phyloP scores from a whole-genome alignment of 1,284 basidiomycete species.

The Fomitiporia mediterranea region DNA sequence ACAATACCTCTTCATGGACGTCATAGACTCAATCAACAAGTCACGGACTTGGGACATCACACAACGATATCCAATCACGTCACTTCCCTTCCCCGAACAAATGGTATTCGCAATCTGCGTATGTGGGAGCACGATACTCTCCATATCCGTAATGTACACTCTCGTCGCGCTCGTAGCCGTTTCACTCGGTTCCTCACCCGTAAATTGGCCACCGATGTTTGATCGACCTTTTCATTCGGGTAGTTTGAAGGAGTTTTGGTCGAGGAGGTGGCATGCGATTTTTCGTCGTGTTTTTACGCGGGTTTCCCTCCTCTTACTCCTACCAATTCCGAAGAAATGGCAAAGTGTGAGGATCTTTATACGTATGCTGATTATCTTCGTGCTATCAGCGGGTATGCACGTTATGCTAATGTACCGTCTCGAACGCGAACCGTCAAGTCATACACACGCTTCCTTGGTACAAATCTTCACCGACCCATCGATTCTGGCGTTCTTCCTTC shows the following conservation, averaged over 20 bases:
- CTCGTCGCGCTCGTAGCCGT: constrained; percentile 15
- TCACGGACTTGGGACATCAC: constrained; percentile 19
- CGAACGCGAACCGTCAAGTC: not conserved
- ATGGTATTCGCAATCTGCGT: constrained; percentile 17
- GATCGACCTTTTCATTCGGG: constrained; percentile 21
- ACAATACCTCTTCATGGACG: constrained; percentile 21
- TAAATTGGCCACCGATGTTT: constrained; percentile 24
- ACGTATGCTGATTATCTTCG: constrained; percentile 21
- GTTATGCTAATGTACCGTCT: constrained; percentile 21
- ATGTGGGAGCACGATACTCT: constrained; percentile 15
- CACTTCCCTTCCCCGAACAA: constrained; percentile 22
- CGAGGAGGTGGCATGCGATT: constrained; percentile 25
- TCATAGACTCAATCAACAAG: constrained; percentile 22
- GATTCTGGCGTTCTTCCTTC: constrained; percentile 23
- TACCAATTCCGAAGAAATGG: not conserved
- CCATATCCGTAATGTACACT: constrained; percentile 11
- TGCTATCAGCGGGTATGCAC: constrained; percentile 22
- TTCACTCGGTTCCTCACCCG: constrained; percentile 19
- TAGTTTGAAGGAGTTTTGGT: constrained; percentile 27
- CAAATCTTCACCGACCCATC: constrained; percentile 20
- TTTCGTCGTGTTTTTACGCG: constrained; percentile 24
- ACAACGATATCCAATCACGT: constrained; percentile 20
- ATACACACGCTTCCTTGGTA: not conserved
- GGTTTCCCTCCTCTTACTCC: constrained; percentile 16
- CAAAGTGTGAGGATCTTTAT: not conserved